Evolutionary conservation across 768 basidiomycete species (phyloP).

Genomic region (Lactifluus piperatus): DNA sequence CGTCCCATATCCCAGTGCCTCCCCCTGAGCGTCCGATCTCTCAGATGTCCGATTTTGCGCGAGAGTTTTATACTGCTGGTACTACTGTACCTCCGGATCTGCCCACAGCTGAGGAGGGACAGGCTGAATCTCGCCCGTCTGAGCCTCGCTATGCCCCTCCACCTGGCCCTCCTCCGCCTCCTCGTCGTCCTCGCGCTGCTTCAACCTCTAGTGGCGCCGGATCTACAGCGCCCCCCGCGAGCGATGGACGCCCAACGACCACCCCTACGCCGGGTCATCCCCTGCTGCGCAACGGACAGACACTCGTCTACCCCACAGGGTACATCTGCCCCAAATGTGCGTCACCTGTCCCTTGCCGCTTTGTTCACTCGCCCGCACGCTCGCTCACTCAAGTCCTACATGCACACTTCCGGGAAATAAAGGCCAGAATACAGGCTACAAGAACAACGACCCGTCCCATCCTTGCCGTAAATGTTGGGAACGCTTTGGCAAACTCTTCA

Average conservation of each 20-base stretch:
- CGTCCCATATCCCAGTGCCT: conserved; percentile 8
- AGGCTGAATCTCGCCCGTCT: background rate
- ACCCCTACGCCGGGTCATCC: conserved; percentile 60
- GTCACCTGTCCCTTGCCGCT: conserved; percentile 16
- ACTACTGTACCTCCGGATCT: conserved; percentile 18
- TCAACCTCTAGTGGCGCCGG: conserved; percentile 4
- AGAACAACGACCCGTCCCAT: conserved; percentile 51
- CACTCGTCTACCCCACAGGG: conserved; percentile 63
- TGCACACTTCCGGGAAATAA: background rate
- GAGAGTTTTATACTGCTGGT: conserved; percentile 53
- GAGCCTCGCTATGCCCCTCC: conserved; percentile 28
- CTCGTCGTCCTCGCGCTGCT: conserved; percentile 15
- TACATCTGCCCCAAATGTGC: conserved; percentile 61
- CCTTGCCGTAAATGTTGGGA: conserved; percentile 74
- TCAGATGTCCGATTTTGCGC: conserved; percentile 45
- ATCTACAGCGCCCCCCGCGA: conserved; percentile 21
- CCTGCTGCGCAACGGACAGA: conserved; percentile 47
- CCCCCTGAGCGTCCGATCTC: background rate
- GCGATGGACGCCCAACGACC: conserved; percentile 56
- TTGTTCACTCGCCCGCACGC: background rate
- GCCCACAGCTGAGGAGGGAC: background rate
- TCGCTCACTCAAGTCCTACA: background rate
- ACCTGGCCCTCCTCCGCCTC: conserved; percentile 24
- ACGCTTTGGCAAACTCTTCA: conserved; percentile 53
- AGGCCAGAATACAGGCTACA: conserved; percentile 75